Evolutionary conservation across 805 yeast genomes (phyloP), one percentile per base, ranked within the genome.

Genomic region (Pichia insulana): DNA sequence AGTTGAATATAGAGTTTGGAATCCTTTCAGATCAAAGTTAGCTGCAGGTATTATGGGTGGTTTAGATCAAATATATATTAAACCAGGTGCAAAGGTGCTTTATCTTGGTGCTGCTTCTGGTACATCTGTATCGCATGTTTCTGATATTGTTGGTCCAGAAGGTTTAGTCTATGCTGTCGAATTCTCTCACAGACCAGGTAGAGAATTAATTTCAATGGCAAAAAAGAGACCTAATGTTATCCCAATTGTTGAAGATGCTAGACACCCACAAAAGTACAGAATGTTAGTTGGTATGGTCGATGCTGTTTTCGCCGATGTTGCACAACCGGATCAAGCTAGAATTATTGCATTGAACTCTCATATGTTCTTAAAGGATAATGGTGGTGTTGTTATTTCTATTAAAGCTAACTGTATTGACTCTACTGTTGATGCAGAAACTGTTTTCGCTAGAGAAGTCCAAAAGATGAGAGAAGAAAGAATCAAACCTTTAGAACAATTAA

Each of bases 31-130:
- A 81, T 90, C 97, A 47, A 92, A 92, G 78, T 75, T 92, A 73
- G 98, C 98, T 65, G 98, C 98, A 50, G 98, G 98, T 84, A 86
- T 92, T 55, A 85, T 92, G 87, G 98, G 98, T 72, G 98, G 98
- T 83, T 71, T 92, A 56, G 98, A 90, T 65, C 97, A 92, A 72
- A 71, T 92, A 57, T 94, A 88, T 74, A 84, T 92, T 69, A 94
- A 85, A 44, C 98, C 98, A 61, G 98, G 98, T 63, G 87, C 85
- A 73, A 92, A 92, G 74, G 97, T 92, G 42, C 74, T 92, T 51
- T 92, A 92, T 69, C 71, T 92, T 61, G 98, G 98, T 78, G 98
- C 98, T 60, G 98, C 98, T 57, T 87, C 96, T 44, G 98, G 98
- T 76, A 92, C 98, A 42, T 89, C 97, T 44, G 98, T 92, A 46